A percentile compares a stretch with the other conserved stretches of the same genome.
Conservation (phyloP, 768 basidiomycete genomes). For the Termitomyces sp. region DNA sequence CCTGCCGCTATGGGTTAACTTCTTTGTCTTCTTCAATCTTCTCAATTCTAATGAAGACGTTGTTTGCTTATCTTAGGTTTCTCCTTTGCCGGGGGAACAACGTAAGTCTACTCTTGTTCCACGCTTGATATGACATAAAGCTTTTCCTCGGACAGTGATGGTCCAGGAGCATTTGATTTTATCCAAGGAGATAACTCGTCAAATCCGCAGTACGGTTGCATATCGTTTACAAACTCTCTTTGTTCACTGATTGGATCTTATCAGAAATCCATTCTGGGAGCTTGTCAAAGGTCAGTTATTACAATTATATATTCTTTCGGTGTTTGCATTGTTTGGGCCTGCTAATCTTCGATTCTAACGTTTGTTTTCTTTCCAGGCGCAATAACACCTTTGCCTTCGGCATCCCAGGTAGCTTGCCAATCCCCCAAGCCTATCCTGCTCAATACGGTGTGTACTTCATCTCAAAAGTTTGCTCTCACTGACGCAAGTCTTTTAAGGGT, state of each 20-base stretch:
- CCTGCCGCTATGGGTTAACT: constrained; percentile 71
- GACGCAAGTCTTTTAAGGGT: constrained; percentile 41
- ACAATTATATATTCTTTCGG: not conserved
- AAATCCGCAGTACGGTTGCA: constrained; percentile 43
- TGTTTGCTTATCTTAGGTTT: constrained; percentile 42
- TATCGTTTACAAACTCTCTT: not conserved
- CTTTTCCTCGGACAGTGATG: constrained; percentile 46
- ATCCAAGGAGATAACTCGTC: constrained; percentile 70
- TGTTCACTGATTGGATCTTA: not conserved
- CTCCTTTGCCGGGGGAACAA: constrained; percentile 78
- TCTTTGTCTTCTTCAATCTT: not conserved
- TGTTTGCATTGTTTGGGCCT: not conserved
- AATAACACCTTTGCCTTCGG: constrained; percentile 61
- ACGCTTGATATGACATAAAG: not conserved
- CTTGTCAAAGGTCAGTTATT: constrained; percentile 58
- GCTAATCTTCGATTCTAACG: not conserved
- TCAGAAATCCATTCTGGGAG: constrained; percentile 78
- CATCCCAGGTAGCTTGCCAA: constrained; percentile 67
- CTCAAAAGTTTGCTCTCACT: constrained; percentile 9
- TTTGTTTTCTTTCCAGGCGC: constrained; percentile 34
- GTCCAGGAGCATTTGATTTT: constrained; percentile 78
- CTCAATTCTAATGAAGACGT: not conserved
- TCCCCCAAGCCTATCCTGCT: constrained; percentile 76
- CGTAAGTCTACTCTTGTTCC: constrained; percentile 39
- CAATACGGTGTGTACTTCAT: constrained; percentile 50